Conservation (phyloP, 441 rosid genomes). For the Gossypium schwendimanii region DNA sequence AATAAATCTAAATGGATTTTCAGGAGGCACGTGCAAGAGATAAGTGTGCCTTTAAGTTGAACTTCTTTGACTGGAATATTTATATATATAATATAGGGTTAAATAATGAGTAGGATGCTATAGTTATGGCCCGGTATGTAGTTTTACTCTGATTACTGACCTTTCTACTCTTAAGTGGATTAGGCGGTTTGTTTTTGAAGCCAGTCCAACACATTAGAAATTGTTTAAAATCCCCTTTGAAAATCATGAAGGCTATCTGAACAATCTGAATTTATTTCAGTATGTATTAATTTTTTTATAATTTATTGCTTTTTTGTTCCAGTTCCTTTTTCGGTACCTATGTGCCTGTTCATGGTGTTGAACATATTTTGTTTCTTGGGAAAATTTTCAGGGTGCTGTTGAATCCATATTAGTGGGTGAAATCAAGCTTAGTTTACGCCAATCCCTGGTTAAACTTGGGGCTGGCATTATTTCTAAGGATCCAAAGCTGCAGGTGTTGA, state of each 20-base stretch:
- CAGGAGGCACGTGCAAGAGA: not conserved
- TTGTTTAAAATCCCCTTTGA: not conserved
- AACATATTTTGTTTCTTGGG: slow-evolving; percentile 17
- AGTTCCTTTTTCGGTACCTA: not conserved
- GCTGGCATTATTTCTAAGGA: slow-evolving; percentile 81
- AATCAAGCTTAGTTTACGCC: slow-evolving; percentile 79
- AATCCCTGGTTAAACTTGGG: slow-evolving; percentile 88
- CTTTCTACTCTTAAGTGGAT: not conserved
- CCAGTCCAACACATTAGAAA: not conserved
- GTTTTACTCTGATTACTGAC: not conserved
- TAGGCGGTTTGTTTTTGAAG: slow-evolving; percentile 1
- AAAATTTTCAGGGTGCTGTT: slow-evolving; percentile 71
- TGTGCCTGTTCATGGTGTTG: slow-evolving; percentile 6
- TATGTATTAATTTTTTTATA: not conserved
- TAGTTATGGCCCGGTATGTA: not conserved
- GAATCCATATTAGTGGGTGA: slow-evolving; percentile 89
- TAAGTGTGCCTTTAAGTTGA: slow-evolving; percentile 1
- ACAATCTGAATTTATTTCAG: not conserved
- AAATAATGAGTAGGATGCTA: not conserved
- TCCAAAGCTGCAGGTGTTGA: slow-evolving; percentile 81
- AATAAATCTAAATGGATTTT: slow-evolving; percentile 4
- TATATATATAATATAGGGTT: not conserved
- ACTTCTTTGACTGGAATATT: not conserved
- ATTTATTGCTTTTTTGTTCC: slow-evolving; percentile 1
- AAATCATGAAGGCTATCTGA: slow-evolving; percentile 1